Conservation (phyloP, 345 rosid species). For the Xanthoceras sorbifolium region DNA sequence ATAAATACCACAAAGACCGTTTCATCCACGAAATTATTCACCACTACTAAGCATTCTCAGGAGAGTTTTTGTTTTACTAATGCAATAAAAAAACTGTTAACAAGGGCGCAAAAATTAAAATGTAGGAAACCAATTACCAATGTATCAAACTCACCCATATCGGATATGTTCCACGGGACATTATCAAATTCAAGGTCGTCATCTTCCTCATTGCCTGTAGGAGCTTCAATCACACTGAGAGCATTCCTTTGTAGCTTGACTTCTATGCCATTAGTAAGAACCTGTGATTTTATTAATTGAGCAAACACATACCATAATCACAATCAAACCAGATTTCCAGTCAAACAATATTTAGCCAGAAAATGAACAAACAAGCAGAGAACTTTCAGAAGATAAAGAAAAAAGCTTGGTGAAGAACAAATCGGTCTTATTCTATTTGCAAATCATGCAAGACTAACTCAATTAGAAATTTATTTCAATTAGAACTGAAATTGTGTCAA, state of each 20-base stretch:
- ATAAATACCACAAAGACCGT: background rate
- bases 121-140: constrained; percentile 11
- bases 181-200: constrained; percentile 75
- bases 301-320: constrained; percentile 23
- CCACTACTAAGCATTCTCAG: background rate
- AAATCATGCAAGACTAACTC: background rate
- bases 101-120: background rate
- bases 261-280: constrained; percentile 95
- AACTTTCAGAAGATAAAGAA: background rate
- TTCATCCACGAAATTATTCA: background rate
- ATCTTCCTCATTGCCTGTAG: constrained; percentile 92
- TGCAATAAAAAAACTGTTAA: constrained; percentile 4
- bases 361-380: background rate
- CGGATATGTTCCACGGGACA: constrained; percentile 68
- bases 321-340: constrained; percentile 4
- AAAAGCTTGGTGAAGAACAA: background rate
- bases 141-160: constrained; percentile 56
- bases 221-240: constrained; percentile 93
- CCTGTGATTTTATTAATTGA: constrained; percentile 48
- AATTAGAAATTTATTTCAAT: background rate
- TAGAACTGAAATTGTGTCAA: background rate
- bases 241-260: constrained; percentile 98
- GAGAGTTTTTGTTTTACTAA: background rate
- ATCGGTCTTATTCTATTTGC: background rate
- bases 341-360: background rate